phyloP scores from a whole-genome alignment of 192 early-diverging fungal species.

The Physocladia obscura region DNA sequence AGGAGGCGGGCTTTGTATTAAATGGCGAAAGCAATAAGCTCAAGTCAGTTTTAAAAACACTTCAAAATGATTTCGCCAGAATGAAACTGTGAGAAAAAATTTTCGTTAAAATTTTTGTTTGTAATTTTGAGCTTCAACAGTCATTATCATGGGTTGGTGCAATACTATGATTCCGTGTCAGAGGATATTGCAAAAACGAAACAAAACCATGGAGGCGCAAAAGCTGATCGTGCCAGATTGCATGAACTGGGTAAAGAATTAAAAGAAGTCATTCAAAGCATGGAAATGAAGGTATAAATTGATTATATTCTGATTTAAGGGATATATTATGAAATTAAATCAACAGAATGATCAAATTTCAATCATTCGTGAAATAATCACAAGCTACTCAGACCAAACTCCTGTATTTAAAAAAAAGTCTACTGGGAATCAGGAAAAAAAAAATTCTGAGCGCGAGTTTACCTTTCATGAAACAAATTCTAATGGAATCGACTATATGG shows the following conservation, averaged over 20 bases:
- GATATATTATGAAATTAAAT: not conserved
- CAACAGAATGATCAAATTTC: conserved; percentile 50
- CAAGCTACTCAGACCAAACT: not conserved
- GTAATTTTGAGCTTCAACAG: conserved; percentile 24
- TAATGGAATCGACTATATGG: not conserved
- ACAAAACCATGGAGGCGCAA: not conserved
- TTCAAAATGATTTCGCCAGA: conserved; percentile 18
- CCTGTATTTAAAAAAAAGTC: not conserved
- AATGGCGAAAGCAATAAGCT: conserved; percentile 10
- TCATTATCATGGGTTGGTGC: conserved; percentile 46
- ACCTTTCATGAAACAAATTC: not conserved
- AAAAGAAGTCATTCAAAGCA: conserved; percentile 47
- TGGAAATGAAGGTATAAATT: conserved; percentile 48
- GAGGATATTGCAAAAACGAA: conserved; percentile 9
- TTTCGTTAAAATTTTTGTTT: not conserved
- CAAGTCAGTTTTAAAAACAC: conserved; percentile 6
- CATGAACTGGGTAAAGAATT: conserved; percentile 46
- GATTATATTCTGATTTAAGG: not conserved
- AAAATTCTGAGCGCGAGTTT: not conserved
- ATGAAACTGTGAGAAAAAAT: conserved; percentile 15
- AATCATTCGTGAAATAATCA: conserved; percentile 52
- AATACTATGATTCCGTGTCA: conserved; percentile 45
- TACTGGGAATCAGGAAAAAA: not conserved
- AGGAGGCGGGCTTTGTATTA: conserved; percentile 6
- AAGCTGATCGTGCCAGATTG: conserved; percentile 17